Base-by-base conservation (phyloP, 2,329 filamentous ascomycete species). In the Thielaviopsis ethacetica region DNA sequence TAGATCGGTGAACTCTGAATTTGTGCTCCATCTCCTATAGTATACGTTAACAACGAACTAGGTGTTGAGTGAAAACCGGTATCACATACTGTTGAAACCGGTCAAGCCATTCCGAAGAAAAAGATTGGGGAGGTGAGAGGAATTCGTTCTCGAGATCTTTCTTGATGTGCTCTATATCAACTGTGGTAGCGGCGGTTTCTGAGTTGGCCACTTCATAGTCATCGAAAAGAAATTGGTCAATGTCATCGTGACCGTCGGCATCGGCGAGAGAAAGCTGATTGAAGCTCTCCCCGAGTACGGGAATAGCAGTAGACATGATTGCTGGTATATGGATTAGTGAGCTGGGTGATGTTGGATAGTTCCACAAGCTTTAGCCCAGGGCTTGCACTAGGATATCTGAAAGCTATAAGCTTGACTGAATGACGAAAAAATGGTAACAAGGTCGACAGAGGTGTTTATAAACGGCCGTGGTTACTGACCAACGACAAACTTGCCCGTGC, bases 71-170 rank as follows among this genome's bases (percentile, higher is more conserved):
- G 54, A n/a, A 53, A 30, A 19, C 53, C 44, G 27, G 19, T 17
- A 54, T 24, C 21, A 65, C 72, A 60, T 70, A 82, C 77, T 91
- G 88, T 71, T 98, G 93, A 51, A 97, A 73, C 59, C 81, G 80
- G 69, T 95, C 90, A 61, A 98, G 79, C 90, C 93, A 97, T 67
- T 86, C 83, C 4, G 81, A 75, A 38, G 84, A 89, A 73, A 98
- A 96, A 2, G 80, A 79, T 5, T 83, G 78, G 1, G 88, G 88
- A 0, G 93, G 91, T 1, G 81, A 82, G 26, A 98, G 75, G 66
- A 91, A 93, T 53, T 86, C 83, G 58, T 78, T 67, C 71, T 95
- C 89, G 5, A 97, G 78, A 62, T 83, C 77, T 53, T 74, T 73
- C 71, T 88, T 88, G 62, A 91, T 73, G 34, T 78, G 77, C n/a